Conservation (phyloP, 2,329 filamentous ascomycete species). For the Pseudophaeomoniella oleicola region DNA sequence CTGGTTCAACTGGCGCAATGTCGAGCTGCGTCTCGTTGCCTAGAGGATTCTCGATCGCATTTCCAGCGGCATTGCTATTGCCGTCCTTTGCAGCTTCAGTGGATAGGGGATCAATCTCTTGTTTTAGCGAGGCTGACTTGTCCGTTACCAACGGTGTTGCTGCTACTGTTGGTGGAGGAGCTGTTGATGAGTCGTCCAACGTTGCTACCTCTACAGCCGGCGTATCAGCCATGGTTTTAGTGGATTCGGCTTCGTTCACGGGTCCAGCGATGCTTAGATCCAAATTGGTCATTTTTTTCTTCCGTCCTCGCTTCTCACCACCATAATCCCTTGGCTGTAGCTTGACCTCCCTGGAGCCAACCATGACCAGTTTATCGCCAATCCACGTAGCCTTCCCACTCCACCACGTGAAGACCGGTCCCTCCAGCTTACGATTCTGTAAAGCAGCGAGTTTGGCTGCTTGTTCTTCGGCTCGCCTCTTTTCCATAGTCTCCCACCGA, state of each 20-base stretch:
- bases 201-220: not conserved
- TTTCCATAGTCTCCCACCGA: constrained; percentile 87
- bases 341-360: constrained; percentile 25
- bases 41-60: not conserved
- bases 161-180: not conserved
- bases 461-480: constrained; percentile 71
- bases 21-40: not conserved
- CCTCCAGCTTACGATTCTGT: constrained; percentile 72
- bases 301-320: not conserved
- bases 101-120: not conserved
- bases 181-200: not conserved
- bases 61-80: not conserved
- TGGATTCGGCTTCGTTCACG: not conserved
- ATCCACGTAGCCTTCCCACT: constrained; percentile 79
- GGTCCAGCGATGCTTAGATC: not conserved
- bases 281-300: not conserved
- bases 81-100: not conserved
- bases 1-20: not conserved
- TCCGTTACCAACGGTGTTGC: not conserved
- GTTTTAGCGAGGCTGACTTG: not conserved
- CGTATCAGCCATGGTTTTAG: too few relatives aligned
- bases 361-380: constrained; percentile 56
- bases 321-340: not conserved
- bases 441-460: constrained; percentile 72
- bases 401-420: constrained; percentile 83